Evolutionary conservation across 1,139 yeast genomes (phyloP).

Genomic region (Candida glucosophila): DNA sequence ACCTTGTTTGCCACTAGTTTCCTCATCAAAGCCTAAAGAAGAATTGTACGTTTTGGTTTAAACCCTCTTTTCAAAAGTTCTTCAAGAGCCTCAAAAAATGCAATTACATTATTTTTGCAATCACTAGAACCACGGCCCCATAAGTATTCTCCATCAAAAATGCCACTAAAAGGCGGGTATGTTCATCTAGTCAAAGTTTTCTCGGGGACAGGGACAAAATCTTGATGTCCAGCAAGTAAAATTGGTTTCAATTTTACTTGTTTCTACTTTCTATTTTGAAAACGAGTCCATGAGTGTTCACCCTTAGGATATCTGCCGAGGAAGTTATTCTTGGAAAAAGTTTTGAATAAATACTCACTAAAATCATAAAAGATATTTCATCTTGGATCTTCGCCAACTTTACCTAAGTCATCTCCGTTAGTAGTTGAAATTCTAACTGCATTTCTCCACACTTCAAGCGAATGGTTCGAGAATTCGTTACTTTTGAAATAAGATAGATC

Average conservation of each 20-base stretch:
- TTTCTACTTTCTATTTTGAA: conserved; percentile 52
- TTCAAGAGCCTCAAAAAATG: conserved; percentile 19
- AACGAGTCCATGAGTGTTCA: conserved; percentile 53
- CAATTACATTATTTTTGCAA: conserved; percentile 19
- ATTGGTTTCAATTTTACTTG: conserved; percentile 42
- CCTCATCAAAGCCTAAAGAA: conserved; percentile 26
- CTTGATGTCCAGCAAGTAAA: conserved; percentile 60
- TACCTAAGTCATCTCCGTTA: too few species aligned
- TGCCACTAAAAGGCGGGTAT: conserved; percentile 53
- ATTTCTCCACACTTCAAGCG: too few species aligned
- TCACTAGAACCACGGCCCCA: conserved; percentile 23
- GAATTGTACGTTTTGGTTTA: conserved; percentile 15
- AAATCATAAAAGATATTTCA: too few species aligned
- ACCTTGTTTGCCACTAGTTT: conserved; percentile 19
- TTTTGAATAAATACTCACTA: too few species aligned
- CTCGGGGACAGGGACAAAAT: conserved; percentile 60
- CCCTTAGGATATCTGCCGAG: too few species aligned
- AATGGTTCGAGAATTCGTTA: too few species aligned
- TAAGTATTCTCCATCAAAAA: conserved; percentile 39
- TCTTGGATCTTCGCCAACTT: too few species aligned
- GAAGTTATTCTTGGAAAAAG: too few species aligned
- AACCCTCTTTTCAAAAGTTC: conserved; percentile 12
- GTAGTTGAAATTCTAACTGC: too few species aligned
- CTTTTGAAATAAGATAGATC: too few species aligned
- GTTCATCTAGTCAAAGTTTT: conserved; percentile 47